Base-by-base conservation (phyloP, 257 asterid genomes). In the Oldenlandia corymbosa region DNA sequence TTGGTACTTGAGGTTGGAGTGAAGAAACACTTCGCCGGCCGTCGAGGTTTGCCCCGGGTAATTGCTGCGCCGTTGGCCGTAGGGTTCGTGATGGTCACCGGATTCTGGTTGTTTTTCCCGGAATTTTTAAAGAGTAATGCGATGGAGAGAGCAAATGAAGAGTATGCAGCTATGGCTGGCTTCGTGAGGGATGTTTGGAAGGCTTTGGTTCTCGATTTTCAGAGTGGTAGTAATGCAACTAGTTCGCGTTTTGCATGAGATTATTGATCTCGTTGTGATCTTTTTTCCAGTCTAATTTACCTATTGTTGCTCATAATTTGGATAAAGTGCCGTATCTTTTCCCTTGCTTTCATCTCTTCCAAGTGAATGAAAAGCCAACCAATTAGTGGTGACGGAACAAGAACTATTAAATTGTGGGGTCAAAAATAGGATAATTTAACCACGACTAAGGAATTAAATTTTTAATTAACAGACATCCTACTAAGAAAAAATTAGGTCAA, bases 1-100 rank as follows among this genome's bases (percentile, higher is more conserved):
- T 64, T 82, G 43, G 61, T 32, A 43, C 36, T 64, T 1, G 83
- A 79, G 74, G 76, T 76, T 21, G 76, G 65, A 42, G 6, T 42
- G 5, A 79, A 76, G 69, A 82, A 76, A 34, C 18, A 3, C 26
- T n/a, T 69, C 13, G 24, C 11, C 39, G 75, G 71, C 5, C 31
- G 30, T 11, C 52, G 27, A 18, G 57, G 51, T 14, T 1, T 47
- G 46, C 71, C 71, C 9, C 14, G 71, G 62, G 45, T 69, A 23
- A 26, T 69, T 1, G 30, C 74, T 2, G 57, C 69, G 0, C 74
- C 64, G 4, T 12, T 16, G 64, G 54, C 64, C 3, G 32, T 62
- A 10, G 68, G 58, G 8, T 69, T 69, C 23, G 63, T 62, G n/a
- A 7, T 69, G 68, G 42, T 57, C 14, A 69, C 74, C 9, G 63